Conservation (phyloP, 169 alveolate species). For the Eimeria sp. region DNA sequence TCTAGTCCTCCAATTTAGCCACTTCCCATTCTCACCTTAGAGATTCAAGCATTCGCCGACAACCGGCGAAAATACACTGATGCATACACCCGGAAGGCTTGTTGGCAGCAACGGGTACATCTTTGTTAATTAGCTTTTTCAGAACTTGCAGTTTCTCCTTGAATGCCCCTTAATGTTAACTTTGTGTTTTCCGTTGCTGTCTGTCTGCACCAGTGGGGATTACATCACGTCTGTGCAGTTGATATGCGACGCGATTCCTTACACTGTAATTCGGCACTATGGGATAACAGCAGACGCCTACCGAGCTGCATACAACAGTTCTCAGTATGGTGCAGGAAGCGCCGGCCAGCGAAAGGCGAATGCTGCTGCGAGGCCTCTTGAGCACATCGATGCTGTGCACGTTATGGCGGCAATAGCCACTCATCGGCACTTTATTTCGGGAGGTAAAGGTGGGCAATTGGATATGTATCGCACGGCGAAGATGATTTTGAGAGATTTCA, state of each 20-base stretch:
- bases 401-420: slow-evolving; percentile 91
- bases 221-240: slow-evolving; percentile 96
- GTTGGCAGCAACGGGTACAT: background rate
- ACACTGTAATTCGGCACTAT: slow-evolving; percentile 88
- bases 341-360: slow-evolving; percentile 1
- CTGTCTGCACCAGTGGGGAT: slow-evolving; percentile 90
- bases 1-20: background rate
- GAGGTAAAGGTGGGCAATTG: slow-evolving; percentile 97
- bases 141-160: background rate
- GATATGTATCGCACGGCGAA: slow-evolving; percentile 97
- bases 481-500: slow-evolving; percentile 96
- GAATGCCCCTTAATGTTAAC: background rate
- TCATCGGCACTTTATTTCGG: slow-evolving; percentile 90
- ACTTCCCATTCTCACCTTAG: background rate
- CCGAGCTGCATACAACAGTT: background rate
- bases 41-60: background rate
- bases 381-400: slow-evolving; percentile 76
- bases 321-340: background rate
- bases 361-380: background rate
- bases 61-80: background rate
- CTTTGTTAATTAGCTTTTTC: background rate
- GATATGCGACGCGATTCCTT: slow-evolving; percentile 96
- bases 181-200: background rate
- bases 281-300: slow-evolving; percentile 34
- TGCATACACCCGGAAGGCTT: background rate